Base-by-base conservation (phyloP, 805 yeast species). In the Metschnikowia colocasiae region DNA sequence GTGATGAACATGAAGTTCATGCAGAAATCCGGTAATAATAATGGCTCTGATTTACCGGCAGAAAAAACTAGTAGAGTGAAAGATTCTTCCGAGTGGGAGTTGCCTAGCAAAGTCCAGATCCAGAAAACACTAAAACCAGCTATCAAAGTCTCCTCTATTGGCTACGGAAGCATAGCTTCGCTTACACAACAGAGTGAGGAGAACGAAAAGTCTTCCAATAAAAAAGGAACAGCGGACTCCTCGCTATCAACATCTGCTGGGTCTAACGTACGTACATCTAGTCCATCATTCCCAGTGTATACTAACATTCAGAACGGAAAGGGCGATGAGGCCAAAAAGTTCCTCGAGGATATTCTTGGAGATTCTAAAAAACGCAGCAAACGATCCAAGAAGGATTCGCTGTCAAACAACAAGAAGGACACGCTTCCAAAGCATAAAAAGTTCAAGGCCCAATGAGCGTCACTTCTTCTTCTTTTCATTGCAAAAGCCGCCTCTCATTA, bases 1-100 rank as follows among this genome's bases (percentile, higher is more conserved):
- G 87, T 88, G 57, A 71, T 84, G 81, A 85, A 83, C 77, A 88
- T 88, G 96, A 88, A 87, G 74, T 72, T 73, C 73, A 72, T 72
- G 75, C 67, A 62, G 48, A 62, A 59, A 36, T 59, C 74, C 30
- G 79, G 76, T 19, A 73, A 67, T 32, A 60, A 61, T n/a, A 63
- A 57, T 20, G 66, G 60, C 20, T 60, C 49, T 57, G 60, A 62
- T 25, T 61, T 63, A n/a, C 23, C 6, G 25, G 71, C 67, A 33
- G 67, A 62, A 32, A 44, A 38, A 35, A 59, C 60, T 45, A 65
- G 59, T 40, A 76, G 72, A 45, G 62, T 76, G 13, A 67, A 65
- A 36, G 87, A 82, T 53, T 18, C 58, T 6, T 78, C 82, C 27
- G 81, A 78, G 58, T 79, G 84, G 84, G 64, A 60, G 13, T 59